Conservation (phyloP, 2,329 filamentous ascomycete species). For the Pseudocercospora pini-densiflorae region DNA sequence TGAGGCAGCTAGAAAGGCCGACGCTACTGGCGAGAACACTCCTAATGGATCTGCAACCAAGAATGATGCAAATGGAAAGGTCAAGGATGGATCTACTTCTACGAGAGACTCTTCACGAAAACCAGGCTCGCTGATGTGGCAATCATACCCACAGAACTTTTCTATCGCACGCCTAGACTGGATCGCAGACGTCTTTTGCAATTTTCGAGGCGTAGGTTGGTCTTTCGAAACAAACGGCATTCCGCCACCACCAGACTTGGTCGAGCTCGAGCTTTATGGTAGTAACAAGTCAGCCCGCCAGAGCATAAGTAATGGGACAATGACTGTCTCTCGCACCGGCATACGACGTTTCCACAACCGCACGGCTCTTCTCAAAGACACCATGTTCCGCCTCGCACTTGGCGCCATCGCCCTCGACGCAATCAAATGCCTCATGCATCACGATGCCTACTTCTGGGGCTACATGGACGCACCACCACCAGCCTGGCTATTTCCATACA, state of each 20-base stretch:
- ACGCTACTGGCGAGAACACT: not conserved
- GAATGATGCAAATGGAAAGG: not conserved
- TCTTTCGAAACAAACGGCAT: slow-evolving; percentile 60
- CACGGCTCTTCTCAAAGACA: slow-evolving; percentile 40
- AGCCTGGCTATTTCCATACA: slow-evolving; percentile 47
- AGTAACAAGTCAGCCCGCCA: slow-evolving; percentile 23
- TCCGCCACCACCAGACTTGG: slow-evolving; percentile 43
- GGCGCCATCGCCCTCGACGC: slow-evolving; percentile 72
- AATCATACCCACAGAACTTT: slow-evolving; percentile 53
- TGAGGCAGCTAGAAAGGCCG: slow-evolving; percentile 1
- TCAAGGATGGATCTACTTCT: not conserved
- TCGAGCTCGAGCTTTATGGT: slow-evolving; percentile 44
- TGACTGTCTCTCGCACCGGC: slow-evolving; percentile 34
- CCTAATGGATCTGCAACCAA: not conserved
- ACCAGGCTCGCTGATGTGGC: slow-evolving; percentile 51
- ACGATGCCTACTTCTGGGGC: slow-evolving; percentile 76
- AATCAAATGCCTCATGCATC: slow-evolving; percentile 69
- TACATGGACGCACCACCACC: slow-evolving; percentile 43
- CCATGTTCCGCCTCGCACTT: slow-evolving; percentile 50
- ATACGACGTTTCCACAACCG: slow-evolving; percentile 44
- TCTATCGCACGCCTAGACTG: slow-evolving; percentile 62
- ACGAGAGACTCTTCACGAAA: not conserved
- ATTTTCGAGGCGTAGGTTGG: slow-evolving; percentile 65
- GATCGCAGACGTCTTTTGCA: slow-evolving; percentile 61
- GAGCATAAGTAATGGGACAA: not conserved